Base-by-base conservation (phyloP, 2,329 filamentous ascomycete species). In the Apiospora arundinis region DNA sequence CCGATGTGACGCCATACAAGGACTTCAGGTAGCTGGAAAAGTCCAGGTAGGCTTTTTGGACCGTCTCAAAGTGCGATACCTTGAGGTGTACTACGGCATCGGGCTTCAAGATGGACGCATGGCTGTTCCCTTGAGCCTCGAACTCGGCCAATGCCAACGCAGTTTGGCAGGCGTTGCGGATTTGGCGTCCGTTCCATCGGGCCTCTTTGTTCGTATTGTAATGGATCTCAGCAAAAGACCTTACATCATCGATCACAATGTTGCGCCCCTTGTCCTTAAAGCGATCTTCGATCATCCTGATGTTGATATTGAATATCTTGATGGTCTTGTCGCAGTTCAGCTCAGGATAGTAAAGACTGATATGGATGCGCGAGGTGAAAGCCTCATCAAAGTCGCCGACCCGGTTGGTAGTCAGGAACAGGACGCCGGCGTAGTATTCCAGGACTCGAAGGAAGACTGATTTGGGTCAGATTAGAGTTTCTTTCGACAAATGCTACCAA, bases 351-450 rank as follows among this genome's bases (percentile, higher is more conserved):
- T 82, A 78, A 0, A 82, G 73, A 18, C 74, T 78, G 14, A 81
- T 74, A 52, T 83, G 80, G 28, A 83, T 81, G 0, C 81, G 77
- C 0, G 80, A 82, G 49, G 74, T 74, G 67, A 83, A 83, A 0
- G 83, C 83, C 40, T 83, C 82, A 68, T 85, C 83, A 23, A 85
- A 80, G 1, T 76, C 74, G 1, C 82, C 81, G 5, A 84, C 77
- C 7, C 81, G 78, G 72, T 84, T 85, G 9, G 82, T 85, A 0
- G 83, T 85, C 8, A 84, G 76, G 71, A 80, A 82, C 0, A 83
- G 74, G 25, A 83, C 79, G 0, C 82, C 82, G 0, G 74, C 65
- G 45, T 81, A 83, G 70, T 82, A 83, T 70, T 82, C 81, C 0
- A 83, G 69, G 0, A 81, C 76, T 0, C 80, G 76, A 7, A 83